Evolutionary conservation across 345 rosid species (phyloP), one percentile per base, ranked within the genome.

Genomic region (Eucalyptus sideroxylon): DNA sequence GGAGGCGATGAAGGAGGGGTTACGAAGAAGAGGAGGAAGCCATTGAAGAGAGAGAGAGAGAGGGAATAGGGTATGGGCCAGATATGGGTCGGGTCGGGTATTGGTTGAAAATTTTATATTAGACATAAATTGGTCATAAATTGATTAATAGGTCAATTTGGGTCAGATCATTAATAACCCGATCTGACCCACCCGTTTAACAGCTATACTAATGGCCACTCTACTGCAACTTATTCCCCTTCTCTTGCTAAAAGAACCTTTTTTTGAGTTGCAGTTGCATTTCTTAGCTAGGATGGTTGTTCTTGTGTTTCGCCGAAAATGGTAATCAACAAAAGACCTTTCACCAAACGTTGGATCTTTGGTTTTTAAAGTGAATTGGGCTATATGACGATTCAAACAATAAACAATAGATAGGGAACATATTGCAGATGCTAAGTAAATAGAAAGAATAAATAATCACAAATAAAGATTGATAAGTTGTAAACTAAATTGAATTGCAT

Each of bases 81-180:
- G 2, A 0, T 47, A 47, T 47, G 5, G 5, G 2, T 47, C 14
- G 50, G 1, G 11, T 47, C 14, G 1, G 2, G 13, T 49, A 49
- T 49, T 2, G 2, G 13, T 49, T 5, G 6, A 50, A 50, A 49
- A 14, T 1, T 4, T 50, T 50, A 14, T 50, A 50, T 50, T 50
- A 50, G 0, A 0, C 7, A 50, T 50, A 50, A 50, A 50, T 50
- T 0, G 16, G 0, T 50, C 7, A 50, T 50, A 14, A 14, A 50
- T 14, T 0, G 1, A 50, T 50, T 50, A 50, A 50, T 50, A 0
- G 3, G 1, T 50, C 3, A 14, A 50, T 50, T 50, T 50, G 3
- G 1, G 0, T 50, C 51, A 0, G 0, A 50, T 17, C 6, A 50
- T 50, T 50, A 50, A 50, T 50, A 0, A 50, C 0, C 1, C 6